Evolutionary conservation across 2,329 filamentous ascomycete species (phyloP).

Genomic region (Cladorrhinum sp.): DNA sequence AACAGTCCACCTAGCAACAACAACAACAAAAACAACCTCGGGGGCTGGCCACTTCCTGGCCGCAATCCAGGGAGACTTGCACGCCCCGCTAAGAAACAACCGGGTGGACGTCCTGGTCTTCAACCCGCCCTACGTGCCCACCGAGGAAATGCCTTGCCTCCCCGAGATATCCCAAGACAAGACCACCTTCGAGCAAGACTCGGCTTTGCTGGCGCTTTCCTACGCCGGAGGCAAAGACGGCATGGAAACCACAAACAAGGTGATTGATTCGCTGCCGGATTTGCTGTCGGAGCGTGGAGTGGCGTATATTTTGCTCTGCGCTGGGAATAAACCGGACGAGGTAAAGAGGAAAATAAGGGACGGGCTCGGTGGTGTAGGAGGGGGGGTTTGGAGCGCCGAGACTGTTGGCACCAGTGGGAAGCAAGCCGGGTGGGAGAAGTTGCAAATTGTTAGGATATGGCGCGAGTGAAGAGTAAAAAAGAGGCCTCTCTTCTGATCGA

Average conservation of each 20-base stretch:
- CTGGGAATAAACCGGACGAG: slow-evolving; percentile 75
- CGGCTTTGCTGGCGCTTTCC: slow-evolving; percentile 76
- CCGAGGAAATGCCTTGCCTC: slow-evolving; percentile 48
- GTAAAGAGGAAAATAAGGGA: slow-evolving; percentile 32
- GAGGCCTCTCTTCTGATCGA: too few relatives aligned
- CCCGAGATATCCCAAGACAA: slow-evolving; percentile 43
- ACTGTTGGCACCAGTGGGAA: slow-evolving; percentile 80
- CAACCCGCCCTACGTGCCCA: slow-evolving; percentile 96
- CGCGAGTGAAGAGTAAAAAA: slow-evolving; percentile 38
- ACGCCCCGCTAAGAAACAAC: slow-evolving; percentile 53
- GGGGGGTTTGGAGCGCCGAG: slow-evolving; percentile 64
- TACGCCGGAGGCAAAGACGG: slow-evolving; percentile 88
- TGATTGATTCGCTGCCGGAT: slow-evolving; percentile 66
- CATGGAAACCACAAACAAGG: slow-evolving; percentile 86
- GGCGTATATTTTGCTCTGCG: slow-evolving; percentile 85
- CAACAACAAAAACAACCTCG: too few relatives aligned
- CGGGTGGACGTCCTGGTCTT: slow-evolving; percentile 84
- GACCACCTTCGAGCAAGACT: slow-evolving; percentile 69
- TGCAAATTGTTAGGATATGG: slow-evolving; percentile 88
- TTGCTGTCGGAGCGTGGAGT: slow-evolving; percentile 67
- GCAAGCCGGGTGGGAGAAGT: slow-evolving; percentile 89
- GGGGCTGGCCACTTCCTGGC: slow-evolving; percentile 59
- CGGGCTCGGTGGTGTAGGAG: slow-evolving; percentile 8
- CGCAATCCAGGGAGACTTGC: slow-evolving; percentile 68
- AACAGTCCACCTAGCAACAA: slow-evolving; percentile 56